These are phyloP conservation scores for Epicoccum nigrum DNA, from an alignment of 2,329 filamentous ascomycete species.

Conservation along the genomic window DNA sequence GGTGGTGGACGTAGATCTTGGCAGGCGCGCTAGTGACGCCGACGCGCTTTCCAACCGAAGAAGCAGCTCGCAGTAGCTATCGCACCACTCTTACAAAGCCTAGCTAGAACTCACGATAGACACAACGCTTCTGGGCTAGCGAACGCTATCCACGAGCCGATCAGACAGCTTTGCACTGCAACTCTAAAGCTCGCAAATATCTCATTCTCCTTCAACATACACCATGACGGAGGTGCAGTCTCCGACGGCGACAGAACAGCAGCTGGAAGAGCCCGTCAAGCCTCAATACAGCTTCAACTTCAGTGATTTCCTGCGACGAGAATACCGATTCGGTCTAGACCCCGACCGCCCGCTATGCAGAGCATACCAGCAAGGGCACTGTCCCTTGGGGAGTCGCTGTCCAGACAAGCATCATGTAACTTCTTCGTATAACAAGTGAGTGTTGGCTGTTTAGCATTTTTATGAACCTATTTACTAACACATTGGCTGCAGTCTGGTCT, in stretches of 20 bases:
- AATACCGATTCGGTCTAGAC: constrained; percentile 83
- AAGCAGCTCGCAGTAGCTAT: constrained; percentile 6
- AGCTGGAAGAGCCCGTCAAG: constrained; percentile 34
- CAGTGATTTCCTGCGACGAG: constrained; percentile 80
- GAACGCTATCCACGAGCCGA: too few relatives aligned
- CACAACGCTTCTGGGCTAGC: too few relatives aligned
- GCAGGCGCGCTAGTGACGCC: constrained; percentile 11
- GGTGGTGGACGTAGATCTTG: constrained; percentile 7
- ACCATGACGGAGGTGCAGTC: constrained; percentile 42
- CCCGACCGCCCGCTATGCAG: constrained; percentile 75
- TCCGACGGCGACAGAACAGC: constrained; percentile 32
- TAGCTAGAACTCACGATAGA: too few relatives aligned
- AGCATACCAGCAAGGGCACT: constrained; percentile 83
- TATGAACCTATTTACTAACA: not conserved
- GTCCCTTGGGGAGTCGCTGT: constrained; percentile 82
- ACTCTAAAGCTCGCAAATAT: too few relatives aligned
- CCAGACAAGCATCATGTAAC: constrained; percentile 76
- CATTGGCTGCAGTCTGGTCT: constrained; percentile 68
- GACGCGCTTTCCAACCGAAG: constrained; percentile 4
- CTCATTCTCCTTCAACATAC: not conserved
- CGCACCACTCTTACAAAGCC: not conserved
- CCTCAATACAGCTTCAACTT: constrained; percentile 76
- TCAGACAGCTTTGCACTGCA: not conserved
- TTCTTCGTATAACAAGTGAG: constrained; percentile 69
- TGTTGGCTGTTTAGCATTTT: not conserved